phyloP scores from a whole-genome alignment of 108 stramenopile genomes.

The Pseudonitzschia pungens region DNA sequence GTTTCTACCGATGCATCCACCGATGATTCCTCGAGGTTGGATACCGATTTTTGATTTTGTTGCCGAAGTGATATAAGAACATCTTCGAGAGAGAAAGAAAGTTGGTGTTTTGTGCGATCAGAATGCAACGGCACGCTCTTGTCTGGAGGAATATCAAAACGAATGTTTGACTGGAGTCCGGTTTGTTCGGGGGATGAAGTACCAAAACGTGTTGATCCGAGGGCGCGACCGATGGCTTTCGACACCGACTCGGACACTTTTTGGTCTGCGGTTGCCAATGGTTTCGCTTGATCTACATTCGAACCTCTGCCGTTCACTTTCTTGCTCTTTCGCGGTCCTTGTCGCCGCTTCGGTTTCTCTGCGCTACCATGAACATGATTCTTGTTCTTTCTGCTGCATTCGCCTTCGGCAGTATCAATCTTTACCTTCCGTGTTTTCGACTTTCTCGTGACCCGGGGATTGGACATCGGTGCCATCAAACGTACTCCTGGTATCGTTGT shows the following conservation, averaged over 20 bases:
- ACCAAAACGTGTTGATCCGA: no score
- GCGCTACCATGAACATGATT: background rate
- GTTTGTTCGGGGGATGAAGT: no score
- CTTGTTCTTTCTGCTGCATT: background rate
- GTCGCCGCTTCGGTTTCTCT: background rate
- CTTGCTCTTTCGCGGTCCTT: background rate
- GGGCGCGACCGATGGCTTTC: background rate
- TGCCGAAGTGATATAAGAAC: slow-evolving; percentile 10
- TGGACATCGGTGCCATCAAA: background rate
- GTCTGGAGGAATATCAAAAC: no score
- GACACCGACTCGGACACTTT: background rate
- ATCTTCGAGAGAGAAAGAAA: slow-evolving; percentile 19
- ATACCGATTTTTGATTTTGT: background rate
- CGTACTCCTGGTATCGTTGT: background rate
- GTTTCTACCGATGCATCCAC: background rate
- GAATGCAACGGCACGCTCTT: no score
- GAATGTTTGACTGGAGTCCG: no score
- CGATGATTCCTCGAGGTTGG: background rate
- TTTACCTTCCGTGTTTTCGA: slow-evolving; percentile 1
- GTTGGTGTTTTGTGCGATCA: background rate
- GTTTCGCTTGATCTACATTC: background rate
- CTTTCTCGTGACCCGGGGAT: slow-evolving; percentile 4
- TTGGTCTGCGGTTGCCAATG: background rate
- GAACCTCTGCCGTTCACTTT: background rate
- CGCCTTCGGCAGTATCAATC: background rate